Evolutionary conservation across 306 rosid species (phyloP).

Genomic region (Quercus cerris): DNA sequence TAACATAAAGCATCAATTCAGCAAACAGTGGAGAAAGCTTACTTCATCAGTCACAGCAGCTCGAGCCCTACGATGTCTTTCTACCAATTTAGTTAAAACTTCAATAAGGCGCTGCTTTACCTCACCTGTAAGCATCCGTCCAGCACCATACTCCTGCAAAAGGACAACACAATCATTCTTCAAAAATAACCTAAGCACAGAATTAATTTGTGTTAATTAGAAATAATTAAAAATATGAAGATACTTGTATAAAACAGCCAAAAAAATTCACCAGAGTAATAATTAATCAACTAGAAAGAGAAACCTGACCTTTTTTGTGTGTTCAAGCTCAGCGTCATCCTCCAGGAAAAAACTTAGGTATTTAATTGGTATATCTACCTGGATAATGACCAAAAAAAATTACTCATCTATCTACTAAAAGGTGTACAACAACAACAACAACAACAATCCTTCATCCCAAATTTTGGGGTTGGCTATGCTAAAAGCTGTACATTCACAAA

Average conservation of each 20-base stretch:
- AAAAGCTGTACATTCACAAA: not conserved
- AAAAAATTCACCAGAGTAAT: not conserved
- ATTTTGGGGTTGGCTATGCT: not conserved
- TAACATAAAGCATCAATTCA: not conserved
- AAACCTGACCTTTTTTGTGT: conserved; percentile 53
- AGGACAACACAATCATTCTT: conserved; percentile 6
- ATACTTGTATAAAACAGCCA: conserved; percentile 1
- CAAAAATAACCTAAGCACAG: conserved; percentile 1
- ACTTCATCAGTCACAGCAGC: conserved; percentile 94
- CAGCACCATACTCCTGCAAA: conserved; percentile 76
- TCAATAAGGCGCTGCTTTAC: conserved; percentile 69
- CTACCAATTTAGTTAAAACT: conserved; percentile 77
- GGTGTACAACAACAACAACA: not conserved
- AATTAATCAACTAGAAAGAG: not conserved
- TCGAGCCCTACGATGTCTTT: conserved; percentile 80
- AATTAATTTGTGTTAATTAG: not conserved
- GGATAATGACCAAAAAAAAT: conserved; percentile 20
- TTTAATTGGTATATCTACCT: conserved; percentile 93
- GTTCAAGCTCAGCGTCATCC: conserved; percentile 74
- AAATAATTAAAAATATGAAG: not conserved
- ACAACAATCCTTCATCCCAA: no score
- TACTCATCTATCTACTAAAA: conserved; percentile 9
- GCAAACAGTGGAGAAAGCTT: conserved; percentile 19
- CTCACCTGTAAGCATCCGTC: conserved; percentile 93
- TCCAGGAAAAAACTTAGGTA: conserved; percentile 84